phyloP scores from a whole-genome alignment of 305 asterid genomes.

The Nicotiana rustica region DNA sequence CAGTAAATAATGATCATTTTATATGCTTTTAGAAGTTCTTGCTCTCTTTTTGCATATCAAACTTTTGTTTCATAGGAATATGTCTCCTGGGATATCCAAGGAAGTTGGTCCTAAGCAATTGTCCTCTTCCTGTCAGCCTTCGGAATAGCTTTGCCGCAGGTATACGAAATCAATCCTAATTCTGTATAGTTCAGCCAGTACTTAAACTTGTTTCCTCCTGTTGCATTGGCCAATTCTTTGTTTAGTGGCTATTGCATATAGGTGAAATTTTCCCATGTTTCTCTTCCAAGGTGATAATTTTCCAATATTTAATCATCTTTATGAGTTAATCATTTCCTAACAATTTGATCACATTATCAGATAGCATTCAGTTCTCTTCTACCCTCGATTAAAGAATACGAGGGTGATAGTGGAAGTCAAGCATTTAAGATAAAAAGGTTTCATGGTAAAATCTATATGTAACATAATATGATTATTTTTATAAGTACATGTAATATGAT shows the following conservation, averaged over 20 bases:
- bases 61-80: conserved; percentile 15
- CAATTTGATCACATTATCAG: conserved; percentile 26
- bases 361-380: conserved; percentile 13
- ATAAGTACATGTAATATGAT: conserved; percentile 6
- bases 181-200: conserved; percentile 13
- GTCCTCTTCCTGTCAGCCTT: conserved; percentile 2
- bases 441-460: conserved; percentile 19
- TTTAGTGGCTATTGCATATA: not conserved
- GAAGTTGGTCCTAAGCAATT: conserved; percentile 18
- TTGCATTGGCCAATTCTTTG: conserved; percentile 7
- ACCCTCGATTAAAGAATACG: not conserved
- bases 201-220: not conserved
- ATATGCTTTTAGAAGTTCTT: conserved; percentile 22
- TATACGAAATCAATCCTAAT: not conserved
- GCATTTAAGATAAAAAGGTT: conserved; percentile 13
- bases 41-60: conserved; percentile 23
- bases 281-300: conserved; percentile 21
- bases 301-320: not conserved
- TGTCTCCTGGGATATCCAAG: conserved; percentile 27
- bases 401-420: conserved; percentile 9
- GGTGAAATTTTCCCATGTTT: not conserved
- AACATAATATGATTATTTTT: conserved; percentile 1
- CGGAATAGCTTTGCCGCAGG: not conserved
- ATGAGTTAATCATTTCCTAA: conserved; percentile 14
- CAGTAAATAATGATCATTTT: not conserved